Evolutionary conservation across 129 eudicot genomes (phyloP).

Genomic region (Deinandra increscens): DNA sequence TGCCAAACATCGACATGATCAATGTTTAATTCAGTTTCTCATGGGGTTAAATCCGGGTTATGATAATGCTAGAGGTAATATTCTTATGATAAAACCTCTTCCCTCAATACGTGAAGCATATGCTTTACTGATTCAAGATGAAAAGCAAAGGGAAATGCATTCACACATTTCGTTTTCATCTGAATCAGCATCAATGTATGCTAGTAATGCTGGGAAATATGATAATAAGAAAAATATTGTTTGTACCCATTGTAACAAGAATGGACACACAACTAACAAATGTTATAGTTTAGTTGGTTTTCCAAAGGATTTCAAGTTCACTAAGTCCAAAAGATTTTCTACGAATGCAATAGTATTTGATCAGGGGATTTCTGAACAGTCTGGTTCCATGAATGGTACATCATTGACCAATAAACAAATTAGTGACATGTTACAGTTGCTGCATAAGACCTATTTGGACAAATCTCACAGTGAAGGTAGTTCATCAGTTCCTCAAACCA

Average conservation of each 20-base stretch:
- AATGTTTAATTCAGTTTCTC: no score
- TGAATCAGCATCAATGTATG: neutral
- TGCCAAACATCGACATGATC: no score
- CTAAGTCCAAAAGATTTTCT: neutral
- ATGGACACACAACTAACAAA: neutral
- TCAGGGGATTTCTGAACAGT: no score
- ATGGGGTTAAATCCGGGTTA: no score
- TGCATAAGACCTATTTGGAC: no score
- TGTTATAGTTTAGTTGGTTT: neutral
- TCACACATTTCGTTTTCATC: neutral
- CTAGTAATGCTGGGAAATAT: no score
- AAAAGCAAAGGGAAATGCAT: neutral
- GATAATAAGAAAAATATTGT: no score
- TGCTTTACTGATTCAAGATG: neutral
- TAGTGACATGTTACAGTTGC: neutral
- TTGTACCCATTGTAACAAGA: neutral
- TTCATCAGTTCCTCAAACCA: neutral
- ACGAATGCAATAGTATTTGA: no score
- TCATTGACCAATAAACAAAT: neutral
- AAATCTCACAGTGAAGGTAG: no score
- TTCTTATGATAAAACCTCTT: no score
- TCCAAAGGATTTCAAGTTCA: neutral
- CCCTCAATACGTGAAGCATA: neutral
- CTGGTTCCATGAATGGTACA: no score
- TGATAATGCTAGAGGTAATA: no score